Evolutionary conservation across 129 eudicot genomes (phyloP).

Genomic region (Flaveria linearis): DNA sequence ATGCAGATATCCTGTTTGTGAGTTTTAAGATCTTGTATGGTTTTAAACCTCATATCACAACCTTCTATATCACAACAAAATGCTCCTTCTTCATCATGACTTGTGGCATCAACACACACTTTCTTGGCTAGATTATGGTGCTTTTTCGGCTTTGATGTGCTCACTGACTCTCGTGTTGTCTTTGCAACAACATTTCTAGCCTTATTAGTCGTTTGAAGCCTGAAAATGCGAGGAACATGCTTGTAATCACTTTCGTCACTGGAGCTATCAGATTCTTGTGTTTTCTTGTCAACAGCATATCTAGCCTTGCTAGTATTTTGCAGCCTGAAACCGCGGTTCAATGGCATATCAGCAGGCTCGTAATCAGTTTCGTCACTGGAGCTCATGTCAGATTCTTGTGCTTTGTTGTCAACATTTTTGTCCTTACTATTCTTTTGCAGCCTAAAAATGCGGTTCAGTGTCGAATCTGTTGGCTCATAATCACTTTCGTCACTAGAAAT

Average conservation of each 20-base stretch:
- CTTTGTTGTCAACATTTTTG: slow-evolving; percentile 13
- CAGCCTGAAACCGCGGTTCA: neutral
- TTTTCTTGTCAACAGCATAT: neutral
- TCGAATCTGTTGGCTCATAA: no score
- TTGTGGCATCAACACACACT: slow-evolving; percentile 16
- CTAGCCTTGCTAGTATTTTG: neutral
- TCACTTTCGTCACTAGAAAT: no score
- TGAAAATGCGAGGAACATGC: neutral
- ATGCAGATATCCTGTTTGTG: slow-evolving; percentile 74
- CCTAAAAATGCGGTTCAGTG: slow-evolving; percentile 27
- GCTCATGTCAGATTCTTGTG: neutral
- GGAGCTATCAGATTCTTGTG: no score
- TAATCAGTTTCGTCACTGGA: slow-evolving; percentile 9
- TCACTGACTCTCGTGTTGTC: no score
- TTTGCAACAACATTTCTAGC: no score
- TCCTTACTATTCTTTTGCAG: slow-evolving; percentile 28
- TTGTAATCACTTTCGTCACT: slow-evolving; percentile 36
- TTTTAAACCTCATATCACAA: slow-evolving; percentile 75
- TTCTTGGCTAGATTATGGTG: slow-evolving; percentile 37
- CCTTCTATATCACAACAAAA: slow-evolving; percentile 69
- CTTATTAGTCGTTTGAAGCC: no score
- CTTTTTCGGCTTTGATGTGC: no score
- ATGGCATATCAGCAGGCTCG: neutral
- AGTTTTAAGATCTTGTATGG: slow-evolving; percentile 57
- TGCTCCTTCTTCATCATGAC: slow-evolving; percentile 52